Evolutionary conservation across 129 eudicot genomes (phyloP), one percentile per base, ranked within the genome.

Genomic region (Kitagawia praeruptora): DNA sequence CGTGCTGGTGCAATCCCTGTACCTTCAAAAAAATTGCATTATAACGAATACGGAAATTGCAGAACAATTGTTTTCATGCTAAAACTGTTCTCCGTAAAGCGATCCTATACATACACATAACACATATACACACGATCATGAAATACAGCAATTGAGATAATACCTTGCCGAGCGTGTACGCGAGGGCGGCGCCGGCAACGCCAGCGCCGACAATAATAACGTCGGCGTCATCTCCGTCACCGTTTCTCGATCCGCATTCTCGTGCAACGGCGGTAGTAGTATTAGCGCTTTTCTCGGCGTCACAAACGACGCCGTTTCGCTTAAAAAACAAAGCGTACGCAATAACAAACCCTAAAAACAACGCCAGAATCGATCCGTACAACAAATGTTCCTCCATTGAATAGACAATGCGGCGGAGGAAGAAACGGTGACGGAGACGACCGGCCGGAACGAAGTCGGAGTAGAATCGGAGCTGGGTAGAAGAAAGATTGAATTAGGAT

Each of bases 111-210:
- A 46, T 9, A 11, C 12, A 46, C 12, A 46, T 46, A 46, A 11
- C 12, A 46, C 12, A 46, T 46, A 46, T 11, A 46, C 15, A 11
- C 49, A 12, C 49, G 49, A 45, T 2, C 11, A 51, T 51, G 8
- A 51, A 1, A 61, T n/a, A 7, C 34, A 25, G 41, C 73, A 14
- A 27, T 67, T 67, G 21, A 8, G 5, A 46, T 5, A 10, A 39
- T 54, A 77, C 80, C 80, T 77, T 77, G 49, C 80, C 80, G 28
- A 77, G 80, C 13, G 80, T 77, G 38, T 77, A 70, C 11, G 80
- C 80, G 9, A 77, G 80, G 0, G 80, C 80, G 4, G 80, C 80
- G 42, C 80, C 80, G 47, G 80, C 80, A 56, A 77, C 80, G 49
- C 80, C 80, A 4, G 80, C 80, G 11, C 80, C 80, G 49, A 77